These are phyloP conservation scores for Vigna radiata DNA, from an alignment of 306 rosid species.

Conservation along the genomic window DNA sequence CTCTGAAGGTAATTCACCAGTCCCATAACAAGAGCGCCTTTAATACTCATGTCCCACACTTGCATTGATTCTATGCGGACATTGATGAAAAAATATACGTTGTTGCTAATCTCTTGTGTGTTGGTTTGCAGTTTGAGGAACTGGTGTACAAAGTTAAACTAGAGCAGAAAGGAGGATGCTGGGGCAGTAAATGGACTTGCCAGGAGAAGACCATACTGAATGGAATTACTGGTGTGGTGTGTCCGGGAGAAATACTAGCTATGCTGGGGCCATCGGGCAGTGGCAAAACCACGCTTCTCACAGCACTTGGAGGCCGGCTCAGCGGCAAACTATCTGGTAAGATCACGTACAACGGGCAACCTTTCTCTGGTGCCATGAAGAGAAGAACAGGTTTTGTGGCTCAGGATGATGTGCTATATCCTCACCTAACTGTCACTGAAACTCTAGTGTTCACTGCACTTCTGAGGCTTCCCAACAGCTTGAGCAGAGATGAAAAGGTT, in stretches of 20 bases:
- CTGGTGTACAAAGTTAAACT: constrained; percentile 82
- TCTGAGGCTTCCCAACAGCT: constrained; percentile 76
- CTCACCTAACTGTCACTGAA: constrained; percentile 88
- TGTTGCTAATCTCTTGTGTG: constrained; percentile 25
- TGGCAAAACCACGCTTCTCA: constrained; percentile 94
- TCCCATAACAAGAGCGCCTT: background rate
- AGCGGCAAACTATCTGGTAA: constrained; percentile 76
- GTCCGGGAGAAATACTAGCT: constrained; percentile 95
- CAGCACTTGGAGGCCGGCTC: constrained; percentile 95
- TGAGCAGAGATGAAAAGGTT: constrained; percentile 68
- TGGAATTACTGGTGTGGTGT: constrained; percentile 82
- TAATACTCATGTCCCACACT: background rate
- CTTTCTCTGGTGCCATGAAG: constrained; percentile 81
- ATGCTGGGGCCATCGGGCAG: constrained; percentile 99
- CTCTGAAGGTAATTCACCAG: constrained; percentile 70
- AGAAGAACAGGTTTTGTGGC: constrained; percentile 93
- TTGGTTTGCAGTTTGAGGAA: constrained; percentile 83
- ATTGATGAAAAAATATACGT: constrained; percentile 11
- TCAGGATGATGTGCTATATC: constrained; percentile 90
- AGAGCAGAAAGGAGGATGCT: constrained; percentile 61
- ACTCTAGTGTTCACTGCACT: constrained; percentile 94
- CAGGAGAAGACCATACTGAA: constrained; percentile 77
- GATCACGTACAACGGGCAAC: constrained; percentile 75
- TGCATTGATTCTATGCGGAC: constrained; percentile 34
- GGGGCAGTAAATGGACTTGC: constrained; percentile 56